Base-by-base conservation (phyloP, 495 filamentous ascomycete species). In the Haplographium delicatum region DNA sequence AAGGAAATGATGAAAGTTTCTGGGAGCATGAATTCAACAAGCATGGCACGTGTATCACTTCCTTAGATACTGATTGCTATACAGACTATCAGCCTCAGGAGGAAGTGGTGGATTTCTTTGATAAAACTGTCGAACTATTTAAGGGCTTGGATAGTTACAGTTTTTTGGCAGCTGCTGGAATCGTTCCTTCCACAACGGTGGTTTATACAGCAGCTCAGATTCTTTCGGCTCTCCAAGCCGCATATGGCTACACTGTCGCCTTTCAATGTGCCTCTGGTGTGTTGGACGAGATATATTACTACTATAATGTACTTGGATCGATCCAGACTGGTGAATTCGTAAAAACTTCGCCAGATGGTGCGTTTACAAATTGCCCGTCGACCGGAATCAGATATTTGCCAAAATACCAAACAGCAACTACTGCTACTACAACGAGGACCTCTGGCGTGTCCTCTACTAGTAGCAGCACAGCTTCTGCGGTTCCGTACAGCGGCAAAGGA, bases 1-100 rank as follows among this genome's bases (percentile, higher is more conserved):
- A 44, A 27, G 54, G 48, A 31, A 20, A 43, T 19, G 77, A 83
- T 56, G 72, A 77, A 39, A 62, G 64, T 11, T 70, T 89, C 38
- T 88, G 83, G 85, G 68, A 82, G 58, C 85, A 89, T 47, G 85
- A 88, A 57, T 89, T 84, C 84, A 70, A 65, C 40, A 89, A 85
- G 53, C 85, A 89, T 51, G 85, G 76, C 13, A 79, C 77, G 11
- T 81, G 78, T 58, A 67, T 81, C 46, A 67, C 60, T 43, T 80
- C 77, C 6, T 60, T 89, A 0, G 71, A 79, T 19, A 72, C 86
- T 0, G 65, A 64, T 16, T 89, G 85, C 66, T 89, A 87, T 54
- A 69, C 67, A 6, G 66, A 75, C 27, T 86, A 88, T 55, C 65
- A 69, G 20, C 31, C 64, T 1, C 60, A 60, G 28, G 66, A 74